A percentile compares a stretch with the other conserved stretches of the same genome.
Evolutionary conservation across 306 rosid species (phyloP).

Genomic region (Quercus engelmannii): DNA sequence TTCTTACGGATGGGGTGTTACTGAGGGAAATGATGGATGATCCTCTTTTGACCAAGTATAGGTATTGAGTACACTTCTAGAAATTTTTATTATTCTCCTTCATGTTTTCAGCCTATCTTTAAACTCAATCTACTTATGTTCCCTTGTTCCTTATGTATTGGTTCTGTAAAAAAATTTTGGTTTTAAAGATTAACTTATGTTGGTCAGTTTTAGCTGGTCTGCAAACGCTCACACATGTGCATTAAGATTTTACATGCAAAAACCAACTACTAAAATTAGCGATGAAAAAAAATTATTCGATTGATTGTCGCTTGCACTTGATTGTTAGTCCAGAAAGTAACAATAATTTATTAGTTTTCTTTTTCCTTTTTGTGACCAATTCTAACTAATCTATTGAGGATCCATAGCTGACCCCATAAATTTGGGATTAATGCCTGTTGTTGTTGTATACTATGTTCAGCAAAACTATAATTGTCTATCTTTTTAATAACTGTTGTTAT

Average conservation of each 20-base stretch:
- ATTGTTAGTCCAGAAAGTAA: not conserved
- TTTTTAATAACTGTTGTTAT: not conserved
- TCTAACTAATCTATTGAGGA: not conserved
- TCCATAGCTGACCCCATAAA: too few relatives aligned
- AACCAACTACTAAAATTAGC: not conserved
- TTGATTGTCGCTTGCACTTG: not conserved
- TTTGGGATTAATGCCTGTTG: too few relatives aligned
- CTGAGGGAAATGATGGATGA: constrained; percentile 98
- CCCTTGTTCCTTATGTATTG: not conserved
- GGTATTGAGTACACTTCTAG: constrained; percentile 35
- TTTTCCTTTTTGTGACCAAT: not conserved
- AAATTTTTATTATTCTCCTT: not conserved
- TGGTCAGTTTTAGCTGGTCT: not conserved
- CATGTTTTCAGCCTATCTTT: not conserved
- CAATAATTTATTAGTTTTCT: not conserved
- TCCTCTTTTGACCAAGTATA: constrained; percentile 94
- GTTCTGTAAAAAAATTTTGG: not conserved
- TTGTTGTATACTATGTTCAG: not conserved
- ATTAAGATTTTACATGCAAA: not conserved
- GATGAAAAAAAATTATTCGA: not conserved
- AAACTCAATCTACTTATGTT: not conserved
- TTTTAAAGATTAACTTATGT: not conserved
- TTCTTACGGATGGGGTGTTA: constrained; percentile 88
- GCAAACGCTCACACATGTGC: not conserved
- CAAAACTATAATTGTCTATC: not conserved